Evolutionary conservation across 306 rosid species (phyloP).

Genomic region (Herpetospermum pedunculosum): DNA sequence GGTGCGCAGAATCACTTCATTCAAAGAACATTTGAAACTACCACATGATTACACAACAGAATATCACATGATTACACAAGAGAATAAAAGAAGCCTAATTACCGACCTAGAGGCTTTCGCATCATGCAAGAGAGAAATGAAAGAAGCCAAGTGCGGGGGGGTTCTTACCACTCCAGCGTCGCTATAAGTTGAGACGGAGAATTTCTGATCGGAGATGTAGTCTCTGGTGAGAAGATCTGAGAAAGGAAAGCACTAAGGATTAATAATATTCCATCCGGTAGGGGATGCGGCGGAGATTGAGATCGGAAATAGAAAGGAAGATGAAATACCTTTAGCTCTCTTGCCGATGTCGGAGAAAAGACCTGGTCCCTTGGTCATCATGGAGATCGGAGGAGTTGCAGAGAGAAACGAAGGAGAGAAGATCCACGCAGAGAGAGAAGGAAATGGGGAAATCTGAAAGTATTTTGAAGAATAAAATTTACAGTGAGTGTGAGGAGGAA

Average conservation of each 20-base stretch:
- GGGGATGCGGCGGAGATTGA: too few species aligned
- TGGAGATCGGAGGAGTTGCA: slow-evolving; percentile 16
- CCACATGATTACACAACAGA: background rate
- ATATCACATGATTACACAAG: too few species aligned
- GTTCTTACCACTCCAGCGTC: slow-evolving; percentile 65
- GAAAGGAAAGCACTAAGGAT: too few species aligned
- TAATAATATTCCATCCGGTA: too few species aligned
- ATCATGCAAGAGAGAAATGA: background rate
- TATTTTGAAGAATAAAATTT: slow-evolving; percentile 3
- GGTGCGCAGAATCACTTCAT: background rate
- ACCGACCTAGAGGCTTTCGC: background rate
- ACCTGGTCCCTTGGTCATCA: slow-evolving; percentile 84
- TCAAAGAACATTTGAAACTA: background rate
- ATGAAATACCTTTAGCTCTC: slow-evolving; percentile 52
- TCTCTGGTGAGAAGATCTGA: slow-evolving; percentile 82
- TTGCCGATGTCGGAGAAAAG: slow-evolving; percentile 86
- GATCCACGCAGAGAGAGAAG: background rate
- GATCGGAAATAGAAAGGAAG: too few species aligned
- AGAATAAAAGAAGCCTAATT: background rate
- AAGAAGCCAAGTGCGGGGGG: background rate
- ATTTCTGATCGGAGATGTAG: slow-evolving; percentile 66
- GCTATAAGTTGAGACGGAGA: slow-evolving; percentile 59
- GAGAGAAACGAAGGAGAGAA: slow-evolving; percentile 9
- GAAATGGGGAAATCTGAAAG: background rate
- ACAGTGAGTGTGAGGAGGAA: background rate